Conservation (phyloP, 2,329 filamentous ascomycete genomes). For the Albophoma yamanashiensis region DNA sequence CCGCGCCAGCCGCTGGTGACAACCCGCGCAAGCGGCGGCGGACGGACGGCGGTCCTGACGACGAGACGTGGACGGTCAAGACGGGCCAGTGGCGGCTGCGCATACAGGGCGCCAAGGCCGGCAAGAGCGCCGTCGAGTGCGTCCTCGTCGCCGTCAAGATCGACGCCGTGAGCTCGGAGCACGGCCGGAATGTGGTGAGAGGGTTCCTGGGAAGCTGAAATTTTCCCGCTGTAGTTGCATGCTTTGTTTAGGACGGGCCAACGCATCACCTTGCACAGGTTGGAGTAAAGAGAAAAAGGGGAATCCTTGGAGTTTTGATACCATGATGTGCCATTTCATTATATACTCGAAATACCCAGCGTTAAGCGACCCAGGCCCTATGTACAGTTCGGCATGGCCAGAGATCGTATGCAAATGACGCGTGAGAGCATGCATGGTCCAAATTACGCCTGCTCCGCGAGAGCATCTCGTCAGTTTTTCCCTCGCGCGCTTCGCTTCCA, state of each 20-base stretch:
- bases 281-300: background rate
- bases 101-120: conserved; percentile 42
- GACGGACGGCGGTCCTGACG: conserved; percentile 18
- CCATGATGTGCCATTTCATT: background rate
- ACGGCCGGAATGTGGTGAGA: conserved; percentile 53
- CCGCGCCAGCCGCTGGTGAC: conserved; percentile 10
- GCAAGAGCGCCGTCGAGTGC: conserved; percentile 52
- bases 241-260: background rate
- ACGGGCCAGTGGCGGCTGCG: conserved; percentile 63
- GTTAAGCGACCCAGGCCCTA: background rate
- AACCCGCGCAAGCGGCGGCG: conserved; percentile 35
- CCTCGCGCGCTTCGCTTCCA: background rate
- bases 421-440: background rate
- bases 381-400: background rate
- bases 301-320: background rate
- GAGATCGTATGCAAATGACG: background rate
- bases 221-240: background rate
- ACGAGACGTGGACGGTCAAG: conserved; percentile 49
- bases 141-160: conserved; percentile 67
- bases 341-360: background rate
- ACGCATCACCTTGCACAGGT: background rate
- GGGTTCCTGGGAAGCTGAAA: conserved; percentile 42
- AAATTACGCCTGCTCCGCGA: background rate
- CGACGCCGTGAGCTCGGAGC: conserved; percentile 58
- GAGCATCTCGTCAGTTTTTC: background rate